phyloP scores from a whole-genome alignment of 192 early-diverging fungal genomes.

The Podila minutissima region DNA sequence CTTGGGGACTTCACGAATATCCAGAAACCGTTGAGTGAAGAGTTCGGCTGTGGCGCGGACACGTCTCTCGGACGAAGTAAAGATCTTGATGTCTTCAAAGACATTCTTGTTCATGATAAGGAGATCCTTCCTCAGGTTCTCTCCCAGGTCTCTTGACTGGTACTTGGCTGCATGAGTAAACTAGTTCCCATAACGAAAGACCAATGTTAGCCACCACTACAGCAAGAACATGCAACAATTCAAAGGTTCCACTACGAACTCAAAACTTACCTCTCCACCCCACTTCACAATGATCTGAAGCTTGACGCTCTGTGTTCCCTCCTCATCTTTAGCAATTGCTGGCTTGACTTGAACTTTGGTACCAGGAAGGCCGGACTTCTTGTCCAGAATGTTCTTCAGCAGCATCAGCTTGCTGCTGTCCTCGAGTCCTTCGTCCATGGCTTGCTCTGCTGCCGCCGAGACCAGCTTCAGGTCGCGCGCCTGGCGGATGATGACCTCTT shows the following conservation, averaged over 20 bases:
- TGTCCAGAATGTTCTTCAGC: conserved; percentile 78
- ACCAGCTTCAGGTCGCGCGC: conserved; percentile 75
- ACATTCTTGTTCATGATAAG: conserved; percentile 88
- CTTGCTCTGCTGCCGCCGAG: conserved; percentile 65
- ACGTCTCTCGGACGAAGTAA: conserved; percentile 85
- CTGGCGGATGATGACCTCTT: conserved; percentile 87
- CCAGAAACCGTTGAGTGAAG: conserved; percentile 73
- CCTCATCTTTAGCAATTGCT: conserved; percentile 67
- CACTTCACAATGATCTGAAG: conserved; percentile 97
- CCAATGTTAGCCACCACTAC: background rate
- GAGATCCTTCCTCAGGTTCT: conserved; percentile 93
- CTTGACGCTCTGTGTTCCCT: conserved; percentile 62
- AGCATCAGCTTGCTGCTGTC: conserved; percentile 66
- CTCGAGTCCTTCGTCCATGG: conserved; percentile 63
- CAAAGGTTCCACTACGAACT: background rate
- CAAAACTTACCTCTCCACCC: conserved; percentile 79
- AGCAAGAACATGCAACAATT: conserved; percentile 3
- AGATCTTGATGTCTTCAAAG: conserved; percentile 88
- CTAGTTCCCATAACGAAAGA: conserved; percentile 11
- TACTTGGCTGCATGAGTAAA: conserved; percentile 94
- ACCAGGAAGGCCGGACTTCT: conserved; percentile 83
- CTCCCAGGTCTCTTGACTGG: conserved; percentile 93
- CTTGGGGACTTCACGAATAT: conserved; percentile 63
- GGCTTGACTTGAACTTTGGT: conserved; percentile 96
- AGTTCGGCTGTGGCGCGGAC: conserved; percentile 87